A percentile compares a stretch with the other conserved stretches of the same genome.
phyloP scores from a whole-genome alignment of 2,329 filamentous ascomycete species.

The Arthrobotrys conoides region DNA sequence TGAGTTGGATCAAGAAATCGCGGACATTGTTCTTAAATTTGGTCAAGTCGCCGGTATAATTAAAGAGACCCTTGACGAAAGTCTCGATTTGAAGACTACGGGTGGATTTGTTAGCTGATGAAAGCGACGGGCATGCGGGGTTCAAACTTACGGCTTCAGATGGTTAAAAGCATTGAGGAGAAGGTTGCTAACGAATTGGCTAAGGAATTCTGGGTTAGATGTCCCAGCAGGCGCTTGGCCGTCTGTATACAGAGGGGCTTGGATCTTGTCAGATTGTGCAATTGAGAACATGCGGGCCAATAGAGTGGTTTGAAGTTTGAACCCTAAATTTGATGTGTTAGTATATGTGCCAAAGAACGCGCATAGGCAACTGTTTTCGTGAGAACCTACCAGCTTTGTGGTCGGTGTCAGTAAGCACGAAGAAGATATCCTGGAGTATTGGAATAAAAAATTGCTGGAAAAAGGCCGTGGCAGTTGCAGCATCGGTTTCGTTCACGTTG shows the following conservation, averaged over 20 bases:
- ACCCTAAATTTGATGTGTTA: slow-evolving; percentile 70
- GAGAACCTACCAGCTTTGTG: slow-evolving; percentile 80
- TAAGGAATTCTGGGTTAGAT: slow-evolving; percentile 89
- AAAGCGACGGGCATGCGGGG: neutral
- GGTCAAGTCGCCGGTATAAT: slow-evolving; percentile 87
- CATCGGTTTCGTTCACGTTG: slow-evolving; percentile 94
- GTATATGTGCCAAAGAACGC: neutral
- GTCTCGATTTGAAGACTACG: slow-evolving; percentile 85
- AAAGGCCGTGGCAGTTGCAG: slow-evolving; percentile 89
- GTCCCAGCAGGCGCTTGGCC: slow-evolving; percentile 88
- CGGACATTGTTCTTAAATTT: slow-evolving; percentile 96
- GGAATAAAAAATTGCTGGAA: slow-evolving; percentile 98
- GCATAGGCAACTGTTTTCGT: neutral
- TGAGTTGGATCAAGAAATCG: slow-evolving; percentile 96
- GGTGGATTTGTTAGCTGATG: slow-evolving; percentile 3
- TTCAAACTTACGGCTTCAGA: slow-evolving; percentile 77
- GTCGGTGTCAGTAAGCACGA: slow-evolving; percentile 95
- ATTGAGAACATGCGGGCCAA: slow-evolving; percentile 97
- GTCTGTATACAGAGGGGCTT: slow-evolving; percentile 87
- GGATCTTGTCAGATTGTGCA: slow-evolving; percentile 89
- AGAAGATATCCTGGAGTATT: slow-evolving; percentile 98
- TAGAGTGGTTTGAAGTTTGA: slow-evolving; percentile 96
- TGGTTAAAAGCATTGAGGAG: slow-evolving; percentile 94
- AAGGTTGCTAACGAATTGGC: slow-evolving; percentile 86
- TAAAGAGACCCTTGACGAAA: slow-evolving; percentile 92